Evolutionary conservation across 1,284 basidiomycete genomes (phyloP).

Genomic region (Pyrrhoderma lamaoense): DNA sequence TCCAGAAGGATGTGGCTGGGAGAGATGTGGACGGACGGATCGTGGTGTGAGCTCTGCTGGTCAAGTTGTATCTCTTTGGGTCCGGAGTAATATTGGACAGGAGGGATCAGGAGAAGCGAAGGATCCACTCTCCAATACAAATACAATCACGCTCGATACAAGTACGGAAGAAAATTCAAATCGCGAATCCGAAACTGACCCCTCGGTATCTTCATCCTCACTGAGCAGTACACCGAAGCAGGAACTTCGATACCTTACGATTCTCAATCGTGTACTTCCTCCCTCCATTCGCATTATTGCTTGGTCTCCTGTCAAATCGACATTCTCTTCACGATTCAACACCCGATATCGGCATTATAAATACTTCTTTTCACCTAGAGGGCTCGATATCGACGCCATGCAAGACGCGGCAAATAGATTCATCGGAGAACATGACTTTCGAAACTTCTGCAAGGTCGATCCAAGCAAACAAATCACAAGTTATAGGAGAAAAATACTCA

Average conservation of each 20-base stretch:
- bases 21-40: constrained; percentile 91
- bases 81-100: constrained; percentile 53
- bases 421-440: constrained; percentile 91
- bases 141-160: neutral
- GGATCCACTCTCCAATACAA: neutral
- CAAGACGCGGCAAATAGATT: constrained; percentile 64
- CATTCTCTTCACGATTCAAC: constrained; percentile 86
- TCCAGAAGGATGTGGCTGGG: constrained; percentile 84
- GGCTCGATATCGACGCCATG: constrained; percentile 75
- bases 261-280: constrained; percentile 89
- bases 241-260: constrained; percentile 74
- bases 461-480: constrained; percentile 86
- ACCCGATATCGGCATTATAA: constrained; percentile 93
- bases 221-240: constrained; percentile 19
- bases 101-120: neutral
- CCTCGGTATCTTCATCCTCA: neutral
- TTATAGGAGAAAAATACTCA: constrained; percentile 61
- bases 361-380: constrained; percentile 78
- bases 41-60: constrained; percentile 91
- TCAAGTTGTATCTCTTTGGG: constrained; percentile 91
- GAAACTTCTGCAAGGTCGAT: constrained; percentile 95
- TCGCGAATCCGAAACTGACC: neutral
- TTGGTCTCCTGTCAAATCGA: constrained; percentile 83
- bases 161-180: neutral
- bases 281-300: constrained; percentile 86